Percentiles rank a stretch among this genome's conserved stretches.
These are phyloP conservation scores for Mycena olivaceomarginata DNA, from an alignment of 768 basidiomycete genomes.

Conservation along the genomic window DNA sequence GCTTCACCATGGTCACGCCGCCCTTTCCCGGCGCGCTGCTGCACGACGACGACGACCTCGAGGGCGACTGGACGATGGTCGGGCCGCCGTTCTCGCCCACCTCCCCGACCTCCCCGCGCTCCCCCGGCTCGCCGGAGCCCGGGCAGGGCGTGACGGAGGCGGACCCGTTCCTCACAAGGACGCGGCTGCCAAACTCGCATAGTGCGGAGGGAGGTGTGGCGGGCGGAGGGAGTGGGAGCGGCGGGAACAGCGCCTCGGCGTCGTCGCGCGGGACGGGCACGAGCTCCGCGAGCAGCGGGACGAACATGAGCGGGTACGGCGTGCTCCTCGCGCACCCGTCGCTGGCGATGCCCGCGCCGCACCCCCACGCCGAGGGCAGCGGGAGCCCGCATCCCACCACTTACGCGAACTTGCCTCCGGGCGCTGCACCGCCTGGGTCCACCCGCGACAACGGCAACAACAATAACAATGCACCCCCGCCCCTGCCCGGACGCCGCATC, in stretches of 20 bases:
- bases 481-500: constrained; percentile 24
- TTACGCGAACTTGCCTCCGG: constrained; percentile 25
- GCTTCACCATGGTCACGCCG: constrained; percentile 43
- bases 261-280: constrained; percentile 35
- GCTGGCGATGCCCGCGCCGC: neutral
- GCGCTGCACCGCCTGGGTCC: constrained; percentile 15
- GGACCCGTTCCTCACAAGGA: constrained; percentile 40
- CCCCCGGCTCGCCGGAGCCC: constrained; percentile 11
- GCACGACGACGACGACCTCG: constrained; percentile 22
- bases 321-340: constrained; percentile 42
- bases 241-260: constrained; percentile 9
- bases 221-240: neutral
- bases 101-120: neutral
- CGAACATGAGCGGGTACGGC: constrained; percentile 41
- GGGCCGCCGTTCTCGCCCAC: neutral
- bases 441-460: constrained; percentile 1
- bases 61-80: constrained; percentile 38
- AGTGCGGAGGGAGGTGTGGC: neutral
- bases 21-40: constrained; percentile 3
- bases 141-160: constrained; percentile 34
- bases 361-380: neutral
- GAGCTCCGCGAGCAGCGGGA: constrained; percentile 33
- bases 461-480: neutral
- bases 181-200: constrained; percentile 32
- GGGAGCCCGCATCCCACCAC: constrained; percentile 10